These are phyloP conservation scores for Cystobasidium tubakii DNA, from an alignment of 768 basidiomycete genomes.

Conservation along the genomic window DNA sequence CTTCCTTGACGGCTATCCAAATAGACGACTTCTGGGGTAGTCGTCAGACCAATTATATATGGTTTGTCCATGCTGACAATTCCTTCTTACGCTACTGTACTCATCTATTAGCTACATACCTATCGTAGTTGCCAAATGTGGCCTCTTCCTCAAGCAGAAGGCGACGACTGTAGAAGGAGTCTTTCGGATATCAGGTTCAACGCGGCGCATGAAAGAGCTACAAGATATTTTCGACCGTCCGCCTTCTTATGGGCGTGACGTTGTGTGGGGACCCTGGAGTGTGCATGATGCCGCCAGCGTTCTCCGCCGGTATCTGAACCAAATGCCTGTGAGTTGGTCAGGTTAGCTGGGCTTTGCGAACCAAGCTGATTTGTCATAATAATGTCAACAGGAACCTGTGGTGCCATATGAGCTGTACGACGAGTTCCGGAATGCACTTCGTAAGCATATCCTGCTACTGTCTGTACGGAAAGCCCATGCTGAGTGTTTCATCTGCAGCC, in stretches of 20 bases:
- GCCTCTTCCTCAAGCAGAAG: conserved; percentile 87
- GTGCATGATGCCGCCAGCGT: conserved; percentile 96
- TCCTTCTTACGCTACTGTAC: too few relatives aligned
- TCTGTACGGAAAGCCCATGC: not conserved
- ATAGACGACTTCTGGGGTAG: not conserved
- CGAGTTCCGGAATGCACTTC: conserved; percentile 74
- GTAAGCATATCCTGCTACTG: conserved; percentile 52
- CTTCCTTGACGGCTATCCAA: not conserved
- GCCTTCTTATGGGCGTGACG: conserved; percentile 82
- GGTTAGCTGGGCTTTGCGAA: conserved; percentile 6
- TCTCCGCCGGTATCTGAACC: conserved; percentile 87
- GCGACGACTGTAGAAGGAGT: conserved; percentile 89
- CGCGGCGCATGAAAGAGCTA: conserved; percentile 89
- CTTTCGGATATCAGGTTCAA: conserved; percentile 92
- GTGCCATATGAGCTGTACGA: conserved; percentile 87
- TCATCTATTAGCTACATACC: conserved; percentile 95
- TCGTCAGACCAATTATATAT: too few relatives aligned
- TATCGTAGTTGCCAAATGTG: conserved; percentile 95
- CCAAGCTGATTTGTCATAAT: not conserved
- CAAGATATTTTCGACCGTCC: conserved; percentile 84
- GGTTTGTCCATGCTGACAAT: not conserved
- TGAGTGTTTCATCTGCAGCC: conserved; percentile 17
- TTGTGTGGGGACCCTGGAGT: conserved; percentile 90
- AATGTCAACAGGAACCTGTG: conserved; percentile 69
- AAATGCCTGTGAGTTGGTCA: conserved; percentile 73